A percentile compares a stretch with the other conserved stretches of the same genome.
These are phyloP conservation scores for Licmophora abbreviata DNA, from an alignment of 108 stramenopile species.

Conservation along the genomic window DNA sequence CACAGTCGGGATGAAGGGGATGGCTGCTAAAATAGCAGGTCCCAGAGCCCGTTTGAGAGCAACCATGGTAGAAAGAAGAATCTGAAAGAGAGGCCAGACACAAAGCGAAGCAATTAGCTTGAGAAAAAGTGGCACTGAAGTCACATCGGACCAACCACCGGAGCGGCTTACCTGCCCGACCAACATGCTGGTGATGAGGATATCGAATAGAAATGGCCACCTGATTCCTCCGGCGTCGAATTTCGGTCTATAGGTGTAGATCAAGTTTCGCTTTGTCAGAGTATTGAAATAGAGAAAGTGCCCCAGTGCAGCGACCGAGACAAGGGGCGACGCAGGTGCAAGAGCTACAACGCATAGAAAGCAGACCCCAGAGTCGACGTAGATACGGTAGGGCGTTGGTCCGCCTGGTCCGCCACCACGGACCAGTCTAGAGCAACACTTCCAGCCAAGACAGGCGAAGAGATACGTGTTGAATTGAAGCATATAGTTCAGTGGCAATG, in stretches of 20 bases:
- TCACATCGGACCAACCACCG: too few relatives aligned
- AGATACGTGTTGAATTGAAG: slow-evolving; percentile 74
- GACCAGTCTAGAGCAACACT: slow-evolving; percentile 31
- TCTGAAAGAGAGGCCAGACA: too few relatives aligned
- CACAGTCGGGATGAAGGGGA: slow-evolving; percentile 55
- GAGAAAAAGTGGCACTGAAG: too few relatives aligned
- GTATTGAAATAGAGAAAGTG: slow-evolving; percentile 69
- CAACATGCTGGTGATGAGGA: slow-evolving; percentile 50
- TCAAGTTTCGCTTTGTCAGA: slow-evolving; percentile 60
- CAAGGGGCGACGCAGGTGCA: slow-evolving; percentile 69
- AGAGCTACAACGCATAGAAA: slow-evolving; percentile 69
- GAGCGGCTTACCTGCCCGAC: too few relatives aligned
- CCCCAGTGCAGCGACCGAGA: slow-evolving; percentile 57
- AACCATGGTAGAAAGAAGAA: slow-evolving; percentile 41
- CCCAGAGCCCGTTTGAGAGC: slow-evolving; percentile 47
- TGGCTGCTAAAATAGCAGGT: slow-evolving; percentile 56
- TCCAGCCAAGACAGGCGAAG: slow-evolving; percentile 34
- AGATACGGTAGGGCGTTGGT: slow-evolving; percentile 72
- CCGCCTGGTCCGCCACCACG: slow-evolving; percentile 65
- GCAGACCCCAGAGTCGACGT: slow-evolving; percentile 78
- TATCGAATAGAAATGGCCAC: slow-evolving; percentile 79
- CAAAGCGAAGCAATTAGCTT: slow-evolving; percentile 19
- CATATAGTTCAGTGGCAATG: slow-evolving; percentile 68
- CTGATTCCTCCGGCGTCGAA: slow-evolving; percentile 69
- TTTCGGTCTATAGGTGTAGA: slow-evolving; percentile 75